Base-by-base conservation (phyloP, 1,284 basidiomycete species). In the Jaminaea rosea region DNA sequence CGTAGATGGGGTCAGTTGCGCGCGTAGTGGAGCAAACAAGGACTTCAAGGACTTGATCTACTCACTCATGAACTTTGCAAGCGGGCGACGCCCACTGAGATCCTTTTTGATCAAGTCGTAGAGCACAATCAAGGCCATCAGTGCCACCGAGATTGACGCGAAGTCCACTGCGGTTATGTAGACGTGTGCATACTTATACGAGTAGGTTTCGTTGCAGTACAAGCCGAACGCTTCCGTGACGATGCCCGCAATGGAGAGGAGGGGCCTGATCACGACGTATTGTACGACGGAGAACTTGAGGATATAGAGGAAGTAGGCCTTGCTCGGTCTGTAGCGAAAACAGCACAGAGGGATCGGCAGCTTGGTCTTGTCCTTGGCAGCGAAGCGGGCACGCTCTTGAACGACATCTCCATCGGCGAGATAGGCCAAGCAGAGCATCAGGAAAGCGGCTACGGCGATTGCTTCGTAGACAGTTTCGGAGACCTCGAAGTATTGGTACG, bases 1-100 rank as follows among this genome's bases (percentile, higher is more conserved):
- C n/a, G n/a, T n/a, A n/a, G n/a, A n/a, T n/a, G n/a, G n/a, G n/a
- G n/a, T n/a, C n/a, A n/a, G n/a, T n/a, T n/a, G n/a, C n/a, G n/a
- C n/a, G n/a, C n/a, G n/a, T n/a, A n/a, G n/a, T n/a, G n/a, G n/a
- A n/a, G n/a, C n/a, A n/a, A n/a, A n/a, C n/a, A n/a, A n/a, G n/a
- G n/a, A n/a, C n/a, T n/a, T n/a, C n/a, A n/a, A n/a, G n/a, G 32
- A 62, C 75, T 90, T 91, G 77, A 88, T 88, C 9, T 81, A n/a
- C n/a, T n/a, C n/a, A n/a, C n/a, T 76, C 56, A 88, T 63, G 72
- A 90, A 90, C 75, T 90, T 90, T 13, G 85, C 81, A 26, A 91
- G 77, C 15, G 88, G 89, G 26, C 83, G 79, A n/a, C 81, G 79
- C 17, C 83, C 86, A 50, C 74, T 76, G 6, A 92, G 79, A 63